Conservation (phyloP, 2,329 filamentous ascomycete species). For the Ophiostoma sp. region DNA sequence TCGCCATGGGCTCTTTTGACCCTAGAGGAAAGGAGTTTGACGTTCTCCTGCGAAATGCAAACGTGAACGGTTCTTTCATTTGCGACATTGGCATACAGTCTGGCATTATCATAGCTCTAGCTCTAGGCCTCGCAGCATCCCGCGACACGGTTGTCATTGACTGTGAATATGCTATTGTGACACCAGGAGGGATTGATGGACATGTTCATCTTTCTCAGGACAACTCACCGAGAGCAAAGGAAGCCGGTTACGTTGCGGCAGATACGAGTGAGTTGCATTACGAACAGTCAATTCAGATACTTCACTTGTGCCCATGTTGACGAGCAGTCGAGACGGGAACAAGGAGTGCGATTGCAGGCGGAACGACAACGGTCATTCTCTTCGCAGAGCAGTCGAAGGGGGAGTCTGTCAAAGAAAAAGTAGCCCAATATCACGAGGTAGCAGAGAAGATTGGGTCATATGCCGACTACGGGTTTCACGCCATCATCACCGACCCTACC, state of each 20-base stretch:
- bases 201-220: constrained; percentile 37
- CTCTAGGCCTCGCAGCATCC: not conserved
- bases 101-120: constrained; percentile 19
- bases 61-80: constrained; percentile 20
- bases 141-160: constrained; percentile 16
- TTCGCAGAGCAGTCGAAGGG: constrained; percentile 51
- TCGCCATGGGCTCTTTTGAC: not conserved
- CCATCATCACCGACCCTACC: constrained; percentile 45
- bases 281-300: not conserved
- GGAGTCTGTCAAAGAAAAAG: constrained; percentile 56
- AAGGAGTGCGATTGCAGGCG: constrained; percentile 50
- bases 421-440: constrained; percentile 63
- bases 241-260: constrained; percentile 31
- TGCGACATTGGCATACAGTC: constrained; percentile 22
- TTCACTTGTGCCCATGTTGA: not conserved
- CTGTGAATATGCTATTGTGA: constrained; percentile 22
- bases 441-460: constrained; percentile 52
- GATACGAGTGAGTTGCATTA: constrained; percentile 18
- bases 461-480: constrained; percentile 53
- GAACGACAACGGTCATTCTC: constrained; percentile 53
- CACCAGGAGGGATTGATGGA: constrained; percentile 33
- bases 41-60: constrained; percentile 19
- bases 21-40: not conserved
- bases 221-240: constrained; percentile 27
- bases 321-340: constrained; percentile 38